Base-by-base conservation (phyloP, 192 early-diverging fungal species). In the Dimargaris verticillata region DNA sequence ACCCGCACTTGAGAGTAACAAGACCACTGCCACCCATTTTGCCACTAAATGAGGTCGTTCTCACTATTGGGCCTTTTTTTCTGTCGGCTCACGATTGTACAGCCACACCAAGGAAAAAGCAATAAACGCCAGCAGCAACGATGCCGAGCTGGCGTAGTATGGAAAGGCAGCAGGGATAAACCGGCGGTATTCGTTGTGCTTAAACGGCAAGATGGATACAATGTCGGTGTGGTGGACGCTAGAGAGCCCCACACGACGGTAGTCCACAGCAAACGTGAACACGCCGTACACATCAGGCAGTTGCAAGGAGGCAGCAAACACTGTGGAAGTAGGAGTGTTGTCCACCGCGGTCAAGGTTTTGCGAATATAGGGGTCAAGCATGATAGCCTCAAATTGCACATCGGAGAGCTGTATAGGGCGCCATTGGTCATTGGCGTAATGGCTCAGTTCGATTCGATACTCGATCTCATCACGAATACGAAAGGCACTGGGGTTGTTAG, bases 361-460 rank as follows among this genome's bases (percentile, higher is more conserved):
- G 64, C 86, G 86, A 60, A 99, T 77, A 70, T 97, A 94, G 11
- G 96, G 96, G 69, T 99, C 94, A 45, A 99, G 78, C 96, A 99
- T 99, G 26, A 85, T 88, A 42, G 89, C 78, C 69, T 94, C 89
- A 61, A 97, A 83, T 69, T 96, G 93, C 51, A 97, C 72, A 65
- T 91, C 84, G 28, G 79, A 70, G 24, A 85, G 77, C 42, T 74
- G 72, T 67, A 88, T 95, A 17, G 93, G 84, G n/a, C 77, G 76
- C 93, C 94, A 99, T 25, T 75, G 61, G 68, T 80, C 78, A 63
- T 83, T 77, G 46, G 71, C 65, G 73, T 85, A 94, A 68, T 92
- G 89, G 0, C 85, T 73, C 29, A 99, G 69, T 24, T 83, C 82
- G 53, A 95, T 75, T 22, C 78, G 74, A 71, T 92, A 97, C 74